Percentiles rank a stretch among this genome's conserved stretches.
Evolutionary conservation across 345 rosid genomes (phyloP).

Genomic region (Jatropha curcas): DNA sequence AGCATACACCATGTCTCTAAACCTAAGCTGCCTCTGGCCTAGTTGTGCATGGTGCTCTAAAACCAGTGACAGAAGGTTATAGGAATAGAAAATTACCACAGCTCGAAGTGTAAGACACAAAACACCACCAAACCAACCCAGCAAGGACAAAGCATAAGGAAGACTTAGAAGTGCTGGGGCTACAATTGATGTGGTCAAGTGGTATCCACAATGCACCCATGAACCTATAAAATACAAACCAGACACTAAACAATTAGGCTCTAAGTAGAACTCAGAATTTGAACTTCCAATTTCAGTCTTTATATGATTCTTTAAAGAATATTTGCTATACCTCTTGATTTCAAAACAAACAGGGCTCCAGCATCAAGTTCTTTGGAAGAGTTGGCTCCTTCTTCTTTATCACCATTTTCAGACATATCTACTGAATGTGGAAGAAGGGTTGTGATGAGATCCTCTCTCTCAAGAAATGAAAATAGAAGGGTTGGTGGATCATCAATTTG

Average conservation of each 20-base stretch:
- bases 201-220: slow-evolving; percentile 47
- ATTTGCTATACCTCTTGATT: slow-evolving; percentile 39
- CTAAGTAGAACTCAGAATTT: too few species aligned
- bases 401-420: neutral
- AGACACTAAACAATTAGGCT: too few species aligned
- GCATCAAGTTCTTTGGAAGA: slow-evolving; percentile 12
- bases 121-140: slow-evolving; percentile 41
- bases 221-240: slow-evolving; percentile 22
- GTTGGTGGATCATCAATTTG: neutral
- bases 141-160: slow-evolving; percentile 36
- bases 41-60: slow-evolving; percentile 39
- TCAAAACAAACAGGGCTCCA: slow-evolving; percentile 37
- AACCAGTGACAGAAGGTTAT: slow-evolving; percentile 43
- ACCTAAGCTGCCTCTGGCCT: slow-evolving; percentile 38
- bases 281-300: too few species aligned
- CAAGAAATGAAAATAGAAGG: too few species aligned
- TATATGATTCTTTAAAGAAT: too few species aligned
- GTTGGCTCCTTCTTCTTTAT: neutral
- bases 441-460: neutral
- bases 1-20: slow-evolving; percentile 48
- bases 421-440: neutral
- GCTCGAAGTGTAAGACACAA: slow-evolving; percentile 24
- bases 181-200: slow-evolving; percentile 45
- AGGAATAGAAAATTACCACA: slow-evolving; percentile 36
- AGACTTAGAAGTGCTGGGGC: slow-evolving; percentile 36